Evolutionary conservation across 306 rosid genomes (phyloP).

Genomic region (Senna tora): DNA sequence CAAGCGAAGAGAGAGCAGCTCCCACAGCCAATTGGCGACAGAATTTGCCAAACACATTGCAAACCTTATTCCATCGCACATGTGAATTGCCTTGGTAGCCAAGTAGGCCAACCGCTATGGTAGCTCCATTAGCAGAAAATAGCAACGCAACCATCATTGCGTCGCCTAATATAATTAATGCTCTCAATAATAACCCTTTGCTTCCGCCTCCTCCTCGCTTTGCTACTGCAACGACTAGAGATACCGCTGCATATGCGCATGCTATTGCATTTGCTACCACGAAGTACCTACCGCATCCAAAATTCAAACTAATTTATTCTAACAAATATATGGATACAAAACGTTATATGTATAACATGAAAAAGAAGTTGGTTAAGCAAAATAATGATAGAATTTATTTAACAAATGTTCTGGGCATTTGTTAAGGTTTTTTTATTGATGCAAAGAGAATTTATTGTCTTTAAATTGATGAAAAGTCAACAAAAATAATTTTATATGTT

Average conservation of each 20-base stretch:
- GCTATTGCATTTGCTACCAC: conserved; percentile 65
- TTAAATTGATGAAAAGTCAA: too few relatives aligned
- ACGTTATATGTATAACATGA: too few relatives aligned
- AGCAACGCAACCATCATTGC: conserved; percentile 66
- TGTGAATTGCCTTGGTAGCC: conserved; percentile 75
- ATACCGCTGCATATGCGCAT: conserved; percentile 56
- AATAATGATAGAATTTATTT: too few relatives aligned
- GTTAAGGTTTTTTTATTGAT: too few relatives aligned
- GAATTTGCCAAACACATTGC: conserved; percentile 60
- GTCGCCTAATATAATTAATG: conserved; percentile 47
- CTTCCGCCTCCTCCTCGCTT: conserved; percentile 41
- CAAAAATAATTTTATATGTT: too few relatives aligned
- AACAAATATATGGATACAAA: too few relatives aligned
- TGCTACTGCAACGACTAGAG: conserved; percentile 39
- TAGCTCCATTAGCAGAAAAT: conserved; percentile 69
- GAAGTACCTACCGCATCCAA: conserved; percentile 51
- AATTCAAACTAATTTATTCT: too few relatives aligned
- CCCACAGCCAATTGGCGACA: conserved; percentile 58
- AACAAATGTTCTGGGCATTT: too few relatives aligned
- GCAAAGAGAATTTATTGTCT: too few relatives aligned
- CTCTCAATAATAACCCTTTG: conserved; percentile 13
- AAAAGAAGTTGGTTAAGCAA: too few relatives aligned
- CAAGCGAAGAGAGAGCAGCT: conserved; percentile 48
- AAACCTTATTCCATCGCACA: conserved; percentile 76
- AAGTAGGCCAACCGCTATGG: conserved; percentile 55